Percentiles rank a stretch among this genome's conserved stretches.
These are phyloP conservation scores for Trichoderma cornu-damae DNA, from an alignment of 2,329 filamentous ascomycete species.

Conservation along the genomic window DNA sequence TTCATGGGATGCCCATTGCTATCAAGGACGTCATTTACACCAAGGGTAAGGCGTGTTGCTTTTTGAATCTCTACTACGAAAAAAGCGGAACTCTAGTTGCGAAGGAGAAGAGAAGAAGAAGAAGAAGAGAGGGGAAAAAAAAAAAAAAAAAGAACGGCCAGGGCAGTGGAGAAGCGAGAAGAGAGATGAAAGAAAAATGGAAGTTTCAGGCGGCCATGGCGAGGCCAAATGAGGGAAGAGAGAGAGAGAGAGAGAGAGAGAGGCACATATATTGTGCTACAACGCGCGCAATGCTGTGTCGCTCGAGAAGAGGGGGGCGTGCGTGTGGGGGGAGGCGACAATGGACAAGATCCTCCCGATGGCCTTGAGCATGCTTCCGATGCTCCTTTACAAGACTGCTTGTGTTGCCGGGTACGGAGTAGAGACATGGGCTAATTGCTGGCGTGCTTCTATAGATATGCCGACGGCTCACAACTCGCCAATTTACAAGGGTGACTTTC, in stretches of 20 bases:
- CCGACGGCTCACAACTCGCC: slow-evolving; percentile 52
- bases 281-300: no score
- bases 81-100: background rate
- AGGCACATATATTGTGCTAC: no score
- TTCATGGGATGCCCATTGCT: slow-evolving; percentile 55
- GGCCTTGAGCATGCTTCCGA: no score
- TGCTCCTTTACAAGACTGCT: background rate
- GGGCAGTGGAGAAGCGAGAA: background rate
- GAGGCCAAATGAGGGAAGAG: no score
- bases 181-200: background rate
- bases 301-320: no score
- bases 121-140: background rate
- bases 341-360: background rate
- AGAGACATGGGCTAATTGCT: background rate
- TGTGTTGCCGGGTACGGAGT: background rate
- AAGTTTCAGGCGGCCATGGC: background rate
- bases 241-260: no score
- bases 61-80: background rate
- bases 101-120: background rate
- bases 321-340: background rate
- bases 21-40: slow-evolving; percentile 58
- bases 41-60: slow-evolving; percentile 37
- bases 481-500: slow-evolving; percentile 45
- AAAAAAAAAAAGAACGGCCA: background rate
- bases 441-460: slow-evolving; percentile 40